phyloP scores from a whole-genome alignment of 2,329 filamentous ascomycete genomes.

The Fusarium tricinctum region DNA sequence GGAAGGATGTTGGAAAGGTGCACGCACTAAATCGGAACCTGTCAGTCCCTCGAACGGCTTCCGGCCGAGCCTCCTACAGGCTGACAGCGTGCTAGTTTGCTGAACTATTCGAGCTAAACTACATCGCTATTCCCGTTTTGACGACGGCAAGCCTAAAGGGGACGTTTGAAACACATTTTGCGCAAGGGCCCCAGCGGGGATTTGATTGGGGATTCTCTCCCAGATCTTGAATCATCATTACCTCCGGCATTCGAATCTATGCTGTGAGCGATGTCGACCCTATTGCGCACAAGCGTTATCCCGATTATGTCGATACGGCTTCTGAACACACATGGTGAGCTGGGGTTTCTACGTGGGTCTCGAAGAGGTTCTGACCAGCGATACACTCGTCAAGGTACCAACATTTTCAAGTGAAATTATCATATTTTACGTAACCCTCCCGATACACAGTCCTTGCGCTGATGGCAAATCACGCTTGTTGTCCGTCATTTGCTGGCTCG shows the following conservation, averaged over 20 bases:
- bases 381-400: not conserved
- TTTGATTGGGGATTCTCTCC: slow-evolving; percentile 45
- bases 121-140: slow-evolving; percentile 40
- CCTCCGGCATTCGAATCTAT: slow-evolving; percentile 37
- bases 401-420: not conserved
- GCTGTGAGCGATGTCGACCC: slow-evolving; percentile 37
- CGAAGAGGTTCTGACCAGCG: not conserved
- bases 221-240: slow-evolving; percentile 41
- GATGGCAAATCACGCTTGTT: slow-evolving; percentile 26
- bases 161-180: slow-evolving; percentile 44
- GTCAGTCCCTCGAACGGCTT: slow-evolving; percentile 30
- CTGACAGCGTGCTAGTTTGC: slow-evolving; percentile 16
- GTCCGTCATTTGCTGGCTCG: slow-evolving; percentile 26
- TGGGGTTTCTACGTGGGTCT: not conserved
- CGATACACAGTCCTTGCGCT: slow-evolving; percentile 10
- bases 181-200: slow-evolving; percentile 39
- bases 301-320: slow-evolving; percentile 13
- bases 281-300: slow-evolving; percentile 35
- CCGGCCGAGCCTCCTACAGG: slow-evolving; percentile 37
- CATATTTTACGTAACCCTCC: slow-evolving; percentile 26
- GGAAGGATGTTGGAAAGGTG: not conserved
- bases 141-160: slow-evolving; percentile 36
- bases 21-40: slow-evolving; percentile 1
- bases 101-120: slow-evolving; percentile 24
- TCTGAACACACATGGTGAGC: slow-evolving; percentile 4